These are phyloP conservation scores for Cryptosporidium ryanae DNA, from an alignment of 169 alveolate genomes.

Conservation along the genomic window DNA sequence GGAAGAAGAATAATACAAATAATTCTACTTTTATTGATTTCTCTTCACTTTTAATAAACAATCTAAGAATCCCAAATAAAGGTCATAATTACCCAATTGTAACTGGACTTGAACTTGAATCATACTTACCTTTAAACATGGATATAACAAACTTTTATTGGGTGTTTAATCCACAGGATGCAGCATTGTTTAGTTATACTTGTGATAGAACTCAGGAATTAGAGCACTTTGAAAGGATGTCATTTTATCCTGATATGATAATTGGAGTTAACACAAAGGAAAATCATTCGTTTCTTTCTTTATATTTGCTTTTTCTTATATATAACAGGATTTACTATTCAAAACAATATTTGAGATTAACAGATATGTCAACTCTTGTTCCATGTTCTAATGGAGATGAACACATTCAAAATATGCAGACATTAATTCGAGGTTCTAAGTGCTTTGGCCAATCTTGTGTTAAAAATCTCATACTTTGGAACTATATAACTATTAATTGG, in stretches of 20 bases:
- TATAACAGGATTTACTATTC: slow-evolving; percentile 26
- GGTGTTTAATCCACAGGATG: slow-evolving; percentile 49
- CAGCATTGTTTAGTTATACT: neutral
- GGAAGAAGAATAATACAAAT: neutral
- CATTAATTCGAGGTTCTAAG: slow-evolving; percentile 24
- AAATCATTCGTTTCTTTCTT: slow-evolving; percentile 40
- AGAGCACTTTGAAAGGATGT: neutral
- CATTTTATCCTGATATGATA: slow-evolving; percentile 22
- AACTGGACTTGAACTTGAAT: slow-evolving; percentile 4
- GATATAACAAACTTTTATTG: slow-evolving; percentile 12
- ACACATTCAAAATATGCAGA: slow-evolving; percentile 35
- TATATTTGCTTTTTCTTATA: slow-evolving; percentile 38
- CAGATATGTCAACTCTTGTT: slow-evolving; percentile 15
- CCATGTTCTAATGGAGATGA: slow-evolving; percentile 54
- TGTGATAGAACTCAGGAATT: neutral
- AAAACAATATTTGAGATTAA: neutral
- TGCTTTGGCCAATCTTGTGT: slow-evolving; percentile 6
- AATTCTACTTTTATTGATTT: slow-evolving; percentile 17
- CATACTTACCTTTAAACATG: slow-evolving; percentile 11
- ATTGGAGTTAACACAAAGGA: slow-evolving; percentile 6
- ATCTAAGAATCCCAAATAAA: slow-evolving; percentile 20
- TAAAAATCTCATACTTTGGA: slow-evolving; percentile 54
- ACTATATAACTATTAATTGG: slow-evolving; percentile 55
- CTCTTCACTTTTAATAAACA: slow-evolving; percentile 32
- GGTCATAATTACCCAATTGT: neutral